Evolutionary conservation across 495 filamentous ascomycete species (phyloP), one percentile per base, ranked within the genome.

Genomic region (Penicillium antarcticum): DNA sequence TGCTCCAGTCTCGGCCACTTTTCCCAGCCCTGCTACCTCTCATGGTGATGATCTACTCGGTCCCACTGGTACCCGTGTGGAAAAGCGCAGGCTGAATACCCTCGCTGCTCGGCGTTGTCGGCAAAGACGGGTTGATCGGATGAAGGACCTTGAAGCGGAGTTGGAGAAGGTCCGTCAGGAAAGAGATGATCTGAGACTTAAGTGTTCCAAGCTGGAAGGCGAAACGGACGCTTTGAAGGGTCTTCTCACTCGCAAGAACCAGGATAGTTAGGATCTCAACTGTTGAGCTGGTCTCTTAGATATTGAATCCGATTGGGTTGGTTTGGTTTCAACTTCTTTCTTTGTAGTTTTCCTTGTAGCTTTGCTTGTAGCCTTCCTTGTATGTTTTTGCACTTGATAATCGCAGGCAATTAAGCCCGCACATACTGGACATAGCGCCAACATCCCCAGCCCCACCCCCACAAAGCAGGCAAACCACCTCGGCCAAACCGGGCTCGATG

Each of bases 101-200:
- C 68, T 88, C 38, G 82, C 84, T 4, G 84, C 86, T 45, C 81
- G 86, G 47, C 80, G 85, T 48, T 91, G 87, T 66, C 81, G 87
- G 19, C 80, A 88, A 69, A 83, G 81, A 51, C 81, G 85, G 38
- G 76, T 88, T 23, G 84, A 86, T 55, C 79, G 80, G 55, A 76
- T 90, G 63, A 73, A 77, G 52, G 76, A 77, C 51, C 72, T 92
- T 17, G 83, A 88, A 63, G 69, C 67, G 4, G 79, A 80, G 55
- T 72, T 88, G 46, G 79, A 80, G 45, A 73, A 75, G 39, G 65
- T 86, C 19, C 78, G 79, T 55, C 62, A 73, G 43, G 84, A 84
- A 64, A 73, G 86, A 12, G 85, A 87, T 58, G 86, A 84, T 32
- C 57, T 90, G 60, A 81, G 81, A 57, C 72, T 89, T 46, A 72